A percentile compares a stretch with the other conserved stretches of the same genome.
phyloP scores from a whole-genome alignment of 1,284 basidiomycete species.

The Malassezia sp. region DNA sequence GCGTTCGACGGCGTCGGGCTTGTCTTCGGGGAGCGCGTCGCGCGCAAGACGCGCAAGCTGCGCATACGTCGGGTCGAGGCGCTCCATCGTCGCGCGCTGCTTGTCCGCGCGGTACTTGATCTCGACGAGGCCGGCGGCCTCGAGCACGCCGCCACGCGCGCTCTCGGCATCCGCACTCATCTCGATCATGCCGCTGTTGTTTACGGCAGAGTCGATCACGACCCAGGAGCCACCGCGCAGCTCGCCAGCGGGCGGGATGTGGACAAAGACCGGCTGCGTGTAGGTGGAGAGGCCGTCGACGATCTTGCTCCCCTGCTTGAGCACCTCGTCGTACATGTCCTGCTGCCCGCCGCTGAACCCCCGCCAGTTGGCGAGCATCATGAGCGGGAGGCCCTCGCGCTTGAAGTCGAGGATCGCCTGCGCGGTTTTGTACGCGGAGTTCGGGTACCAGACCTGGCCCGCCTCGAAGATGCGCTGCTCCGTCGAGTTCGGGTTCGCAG shows the following conservation, averaged over 20 bases:
- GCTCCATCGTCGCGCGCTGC: conserved; percentile 86
- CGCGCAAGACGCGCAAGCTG: conserved; percentile 59
- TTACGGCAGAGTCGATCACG: conserved; percentile 90
- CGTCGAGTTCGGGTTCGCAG: conserved; percentile 93
- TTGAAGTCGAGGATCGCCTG: conserved; percentile 99
- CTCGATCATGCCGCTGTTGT: conserved; percentile 89
- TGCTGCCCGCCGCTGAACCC: conserved; percentile 99
- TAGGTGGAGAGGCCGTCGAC: conserved; percentile 94
- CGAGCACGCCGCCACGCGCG: conserved; percentile 73
- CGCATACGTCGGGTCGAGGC: conserved; percentile 75
- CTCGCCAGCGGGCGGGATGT: conserved; percentile 96
- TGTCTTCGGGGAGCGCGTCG: conserved; percentile 55
- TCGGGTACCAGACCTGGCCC: conserved; percentile 98
- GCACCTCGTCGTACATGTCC: conserved; percentile 61
- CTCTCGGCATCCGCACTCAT: conserved; percentile 76
- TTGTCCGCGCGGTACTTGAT: conserved; percentile 56
- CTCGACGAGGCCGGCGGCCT: conserved; percentile 83
- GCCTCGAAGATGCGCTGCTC: conserved; percentile 98
- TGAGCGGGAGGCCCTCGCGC: conserved; percentile 86
- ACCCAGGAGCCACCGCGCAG: conserved; percentile 99
- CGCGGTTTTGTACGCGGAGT: conserved; percentile 99
- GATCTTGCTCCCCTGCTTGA: conserved; percentile 54
- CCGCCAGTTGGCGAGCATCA: conserved; percentile 99
- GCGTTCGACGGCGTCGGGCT: conserved; percentile 45
- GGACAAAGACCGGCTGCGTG: conserved; percentile 97